phyloP scores from a whole-genome alignment of 768 basidiomycete species.

The Inosperma sp. region DNA sequence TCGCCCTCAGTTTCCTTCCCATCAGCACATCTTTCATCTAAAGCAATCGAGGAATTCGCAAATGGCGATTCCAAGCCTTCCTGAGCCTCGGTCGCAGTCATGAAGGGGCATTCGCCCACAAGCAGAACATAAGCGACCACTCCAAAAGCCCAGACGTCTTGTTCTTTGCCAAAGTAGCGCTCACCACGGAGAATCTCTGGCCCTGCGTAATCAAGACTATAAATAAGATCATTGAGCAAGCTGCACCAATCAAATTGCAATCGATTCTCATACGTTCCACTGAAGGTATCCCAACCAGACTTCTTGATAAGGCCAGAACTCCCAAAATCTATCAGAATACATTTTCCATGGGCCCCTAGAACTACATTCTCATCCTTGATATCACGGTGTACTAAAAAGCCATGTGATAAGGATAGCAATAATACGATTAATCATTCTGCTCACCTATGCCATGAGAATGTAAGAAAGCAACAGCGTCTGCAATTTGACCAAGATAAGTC shows the following conservation, averaged over 20 bases:
- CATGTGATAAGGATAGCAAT: constrained; percentile 8
- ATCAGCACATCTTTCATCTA: constrained; percentile 78
- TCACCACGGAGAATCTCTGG: constrained; percentile 96
- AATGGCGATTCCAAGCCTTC: constrained; percentile 75
- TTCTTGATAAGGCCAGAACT: constrained; percentile 84
- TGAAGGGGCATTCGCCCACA: constrained; percentile 88
- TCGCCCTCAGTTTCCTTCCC: constrained; percentile 68
- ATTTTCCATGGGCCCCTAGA: constrained; percentile 72
- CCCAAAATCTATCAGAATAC: constrained; percentile 95
- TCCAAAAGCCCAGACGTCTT: constrained; percentile 98
- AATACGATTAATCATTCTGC: constrained; percentile 19
- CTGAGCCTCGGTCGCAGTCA: constrained; percentile 87
- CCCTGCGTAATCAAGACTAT: constrained; percentile 87
- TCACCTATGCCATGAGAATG: constrained; percentile 88
- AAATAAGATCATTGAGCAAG: constrained; percentile 6
- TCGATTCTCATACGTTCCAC: constrained; percentile 70
- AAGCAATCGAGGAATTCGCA: constrained; percentile 65
- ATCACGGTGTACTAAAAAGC: constrained; percentile 79
- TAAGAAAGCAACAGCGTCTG: constrained; percentile 84
- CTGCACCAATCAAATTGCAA: constrained; percentile 3
- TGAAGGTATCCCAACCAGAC: constrained; percentile 86
- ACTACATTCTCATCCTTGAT: constrained; percentile 98
- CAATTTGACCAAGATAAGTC: constrained; percentile 88
- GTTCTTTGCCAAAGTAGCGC: constrained; percentile 91
- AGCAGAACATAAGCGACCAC: constrained; percentile 95